Conservation (phyloP, 83 land plant species). For the Picea mariana region DNA sequence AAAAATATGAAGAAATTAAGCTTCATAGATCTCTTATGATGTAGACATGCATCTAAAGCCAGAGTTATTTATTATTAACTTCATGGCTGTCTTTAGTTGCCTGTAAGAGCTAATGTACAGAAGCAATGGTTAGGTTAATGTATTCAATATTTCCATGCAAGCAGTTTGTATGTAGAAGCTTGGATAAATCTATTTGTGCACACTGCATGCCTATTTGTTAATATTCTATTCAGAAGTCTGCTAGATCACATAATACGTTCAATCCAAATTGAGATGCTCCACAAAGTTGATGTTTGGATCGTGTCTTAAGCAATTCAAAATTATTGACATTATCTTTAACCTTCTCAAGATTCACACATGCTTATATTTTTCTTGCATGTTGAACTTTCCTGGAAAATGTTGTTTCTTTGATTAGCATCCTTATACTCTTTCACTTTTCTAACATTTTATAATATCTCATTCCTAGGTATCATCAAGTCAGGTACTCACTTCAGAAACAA, state of each 20-base stretch:
- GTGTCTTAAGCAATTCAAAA: too few relatives aligned
- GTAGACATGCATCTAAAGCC: too few relatives aligned
- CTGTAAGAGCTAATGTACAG: not conserved
- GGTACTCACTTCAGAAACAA: conserved; percentile 66
- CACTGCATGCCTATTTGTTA: too few relatives aligned
- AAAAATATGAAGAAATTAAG: not conserved
- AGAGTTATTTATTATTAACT: not conserved
- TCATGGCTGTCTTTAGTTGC: not conserved
- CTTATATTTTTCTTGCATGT: not conserved
- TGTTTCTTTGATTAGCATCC: not conserved
- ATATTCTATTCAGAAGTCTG: not conserved
- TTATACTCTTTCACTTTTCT: not conserved
- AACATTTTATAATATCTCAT: conserved; percentile 10
- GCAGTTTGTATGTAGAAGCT: not conserved
- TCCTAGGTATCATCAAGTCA: conserved; percentile 2
- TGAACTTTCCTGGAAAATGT: not conserved
- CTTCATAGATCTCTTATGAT: not conserved
- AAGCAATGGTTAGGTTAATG: not conserved
- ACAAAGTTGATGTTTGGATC: not conserved
- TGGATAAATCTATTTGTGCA: too few relatives aligned
- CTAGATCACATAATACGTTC: not conserved
- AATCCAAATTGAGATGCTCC: not conserved
- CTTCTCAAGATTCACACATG: too few relatives aligned
- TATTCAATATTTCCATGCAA: not conserved
- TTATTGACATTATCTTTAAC: too few relatives aligned